Conservation (phyloP, 2,329 filamentous ascomycete genomes). For the Nothomitra cinnamomea region DNA sequence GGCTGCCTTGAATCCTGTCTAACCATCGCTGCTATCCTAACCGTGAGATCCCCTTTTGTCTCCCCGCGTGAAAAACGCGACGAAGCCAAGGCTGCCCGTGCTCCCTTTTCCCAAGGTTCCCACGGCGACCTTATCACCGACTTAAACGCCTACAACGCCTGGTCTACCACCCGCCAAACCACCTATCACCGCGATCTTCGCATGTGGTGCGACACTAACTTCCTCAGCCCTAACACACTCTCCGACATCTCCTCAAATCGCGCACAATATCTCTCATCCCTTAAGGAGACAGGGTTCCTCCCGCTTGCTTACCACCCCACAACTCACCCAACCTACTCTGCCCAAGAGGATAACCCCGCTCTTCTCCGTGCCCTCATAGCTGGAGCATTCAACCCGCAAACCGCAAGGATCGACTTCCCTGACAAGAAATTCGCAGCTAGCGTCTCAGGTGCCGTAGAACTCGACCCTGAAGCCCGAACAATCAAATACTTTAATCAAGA, state of each 20-base stretch:
- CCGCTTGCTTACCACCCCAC: slow-evolving; percentile 21
- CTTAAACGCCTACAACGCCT: slow-evolving; percentile 66
- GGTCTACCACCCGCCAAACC: slow-evolving; percentile 48
- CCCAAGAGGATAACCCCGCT: slow-evolving; percentile 19
- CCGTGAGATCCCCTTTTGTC: slow-evolving; percentile 71
- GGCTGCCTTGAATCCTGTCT: slow-evolving; percentile 79
- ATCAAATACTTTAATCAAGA: slow-evolving; percentile 89
- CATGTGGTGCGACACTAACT: slow-evolving; percentile 70
- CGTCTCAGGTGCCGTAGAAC: slow-evolving; percentile 73
- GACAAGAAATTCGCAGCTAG: slow-evolving; percentile 89
- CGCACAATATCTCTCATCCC: slow-evolving; percentile 67
- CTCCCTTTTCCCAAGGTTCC: slow-evolving; percentile 48
- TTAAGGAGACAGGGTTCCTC: slow-evolving; percentile 74
- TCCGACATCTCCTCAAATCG: slow-evolving; percentile 78
- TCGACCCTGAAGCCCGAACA: slow-evolving; percentile 79
- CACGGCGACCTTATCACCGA: slow-evolving; percentile 86
- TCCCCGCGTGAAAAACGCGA: slow-evolving; percentile 71
- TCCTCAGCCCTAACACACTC: slow-evolving; percentile 67
- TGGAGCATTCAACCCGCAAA: slow-evolving; percentile 65
- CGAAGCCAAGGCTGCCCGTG: slow-evolving; percentile 58
- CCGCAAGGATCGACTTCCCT: slow-evolving; percentile 81
- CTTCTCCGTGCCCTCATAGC: slow-evolving; percentile 55
- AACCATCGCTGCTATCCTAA: slow-evolving; percentile 83
- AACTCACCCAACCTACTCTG: slow-evolving; percentile 14
- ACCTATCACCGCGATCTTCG: slow-evolving; percentile 42